Conservation (phyloP, 345 rosid genomes). For the Euphorbia lathyris region DNA sequence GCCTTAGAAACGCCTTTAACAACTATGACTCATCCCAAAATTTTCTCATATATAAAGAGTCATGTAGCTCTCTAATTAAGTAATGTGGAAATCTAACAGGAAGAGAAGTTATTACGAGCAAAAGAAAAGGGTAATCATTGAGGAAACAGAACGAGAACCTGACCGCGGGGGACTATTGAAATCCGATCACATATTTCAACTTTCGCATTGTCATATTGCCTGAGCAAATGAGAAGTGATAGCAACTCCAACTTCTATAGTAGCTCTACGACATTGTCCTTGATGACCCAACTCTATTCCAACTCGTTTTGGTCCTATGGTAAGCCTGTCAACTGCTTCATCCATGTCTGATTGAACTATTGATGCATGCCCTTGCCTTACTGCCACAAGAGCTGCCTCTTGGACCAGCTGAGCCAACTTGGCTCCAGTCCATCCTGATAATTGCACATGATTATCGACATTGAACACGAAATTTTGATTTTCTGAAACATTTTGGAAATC, state of each 20-base stretch:
- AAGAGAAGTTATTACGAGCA: not conserved
- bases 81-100: not conserved
- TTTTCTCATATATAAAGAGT: too few relatives aligned
- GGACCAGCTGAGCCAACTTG: slow-evolving; percentile 80
- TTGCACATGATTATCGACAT: slow-evolving; percentile 19
- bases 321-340: slow-evolving; percentile 88
- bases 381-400: slow-evolving; percentile 95
- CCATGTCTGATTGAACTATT: slow-evolving; percentile 78
- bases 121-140: not conserved
- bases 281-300: slow-evolving; percentile 72
- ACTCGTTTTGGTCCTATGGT: slow-evolving; percentile 89
- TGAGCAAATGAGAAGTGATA: slow-evolving; percentile 74
- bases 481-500: too few relatives aligned
- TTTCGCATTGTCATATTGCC: slow-evolving; percentile 70
- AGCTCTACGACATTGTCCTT: slow-evolving; percentile 92
- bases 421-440: slow-evolving; percentile 92
- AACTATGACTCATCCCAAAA: too few relatives aligned
- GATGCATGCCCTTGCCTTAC: slow-evolving; percentile 75
- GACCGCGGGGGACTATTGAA: slow-evolving; percentile 89
- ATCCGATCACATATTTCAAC: slow-evolving; percentile 82
- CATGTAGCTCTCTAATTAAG: too few relatives aligned
- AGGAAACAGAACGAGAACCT: slow-evolving; percentile 43
- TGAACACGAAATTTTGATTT: slow-evolving; percentile 8
- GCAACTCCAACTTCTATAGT: slow-evolving; percentile 93
- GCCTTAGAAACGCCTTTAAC: too few relatives aligned